phyloP scores from a whole-genome alignment of 345 rosid species.

The Abelmoschus esculentus region DNA sequence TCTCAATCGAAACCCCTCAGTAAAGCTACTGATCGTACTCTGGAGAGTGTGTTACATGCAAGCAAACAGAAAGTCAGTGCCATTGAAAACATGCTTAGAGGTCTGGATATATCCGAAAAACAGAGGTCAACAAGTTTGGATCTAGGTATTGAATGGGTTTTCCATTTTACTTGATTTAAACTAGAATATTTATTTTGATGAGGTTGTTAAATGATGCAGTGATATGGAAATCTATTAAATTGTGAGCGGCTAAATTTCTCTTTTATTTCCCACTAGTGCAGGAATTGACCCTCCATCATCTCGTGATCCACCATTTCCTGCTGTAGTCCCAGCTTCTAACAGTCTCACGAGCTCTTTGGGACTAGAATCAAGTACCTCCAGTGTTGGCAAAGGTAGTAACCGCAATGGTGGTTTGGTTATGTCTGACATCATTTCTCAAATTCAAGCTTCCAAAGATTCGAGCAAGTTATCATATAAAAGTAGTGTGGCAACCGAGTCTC shows the following conservation, averaged over 20 bases:
- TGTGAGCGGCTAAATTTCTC: constrained; percentile 53
- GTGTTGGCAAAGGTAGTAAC: constrained; percentile 45
- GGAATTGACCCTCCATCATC: constrained; percentile 99
- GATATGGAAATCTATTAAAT: constrained; percentile 9
- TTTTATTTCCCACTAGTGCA: constrained; percentile 78
- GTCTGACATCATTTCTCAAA: constrained; percentile 82
- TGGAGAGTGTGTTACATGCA: constrained; percentile 91
- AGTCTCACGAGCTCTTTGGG: constrained; percentile 40
- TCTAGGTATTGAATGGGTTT: constrained; percentile 71
- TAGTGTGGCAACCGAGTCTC: constrained; percentile 49
- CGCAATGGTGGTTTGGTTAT: constrained; percentile 81
- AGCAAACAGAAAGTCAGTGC: constrained; percentile 99
- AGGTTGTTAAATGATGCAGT: constrained; percentile 16
- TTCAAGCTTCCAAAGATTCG: constrained; percentile 95
- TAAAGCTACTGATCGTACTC: constrained; percentile 80
- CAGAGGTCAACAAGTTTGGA: constrained; percentile 93
- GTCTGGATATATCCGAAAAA: constrained; percentile 85
- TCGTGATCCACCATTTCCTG: constrained; percentile 90
- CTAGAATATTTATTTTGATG: constrained; percentile 1
- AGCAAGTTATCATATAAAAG: constrained; percentile 57
- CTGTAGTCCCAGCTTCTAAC: constrained; percentile 67
- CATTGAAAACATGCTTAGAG: constrained; percentile 97
- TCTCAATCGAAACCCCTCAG: constrained; percentile 65
- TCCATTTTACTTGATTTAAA: neutral
- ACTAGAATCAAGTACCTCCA: constrained; percentile 49